A percentile compares a stretch with the other conserved stretches of the same genome.
Conservation (phyloP, 495 filamentous ascomycete species). For the Hypoxylon intermedium region DNA sequence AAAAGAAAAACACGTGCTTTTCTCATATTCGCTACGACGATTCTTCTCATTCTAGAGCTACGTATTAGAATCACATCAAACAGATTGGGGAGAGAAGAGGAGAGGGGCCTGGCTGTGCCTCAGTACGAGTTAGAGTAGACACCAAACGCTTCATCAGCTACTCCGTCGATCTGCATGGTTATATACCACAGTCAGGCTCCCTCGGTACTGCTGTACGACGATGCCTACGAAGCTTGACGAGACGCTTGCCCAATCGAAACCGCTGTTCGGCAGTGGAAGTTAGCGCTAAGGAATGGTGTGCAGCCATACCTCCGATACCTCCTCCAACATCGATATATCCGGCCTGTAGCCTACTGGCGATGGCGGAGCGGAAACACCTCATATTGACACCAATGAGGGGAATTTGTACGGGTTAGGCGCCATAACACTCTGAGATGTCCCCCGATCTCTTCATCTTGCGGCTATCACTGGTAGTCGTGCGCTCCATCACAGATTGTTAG, state of each 20-base stretch:
- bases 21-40: no score
- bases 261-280: constrained; percentile 20
- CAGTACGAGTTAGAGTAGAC: no score
- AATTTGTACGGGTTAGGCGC: neutral
- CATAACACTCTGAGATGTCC: neutral
- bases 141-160: no score
- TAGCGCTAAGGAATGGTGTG: constrained; percentile 32
- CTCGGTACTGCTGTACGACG: constrained; percentile 25
- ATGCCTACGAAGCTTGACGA: constrained; percentile 31
- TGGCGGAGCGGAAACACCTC: constrained; percentile 1
- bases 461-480: neutral
- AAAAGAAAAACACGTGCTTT: no score
- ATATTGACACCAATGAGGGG: neutral
- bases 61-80: no score
- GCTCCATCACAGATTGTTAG: no score
- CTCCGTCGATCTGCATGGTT: constrained; percentile 19
- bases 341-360: neutral
- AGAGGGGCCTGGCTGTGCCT: no score
- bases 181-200: constrained; percentile 21
- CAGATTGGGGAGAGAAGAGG: no score
- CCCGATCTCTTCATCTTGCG: neutral
- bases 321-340: constrained; percentile 29
- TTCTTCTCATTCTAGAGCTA: no score
- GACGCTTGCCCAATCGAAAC: constrained; percentile 27
- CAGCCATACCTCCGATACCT: constrained; percentile 29